Evolutionary conservation across 2,329 filamentous ascomycete genomes (phyloP).

Genomic region (Neonectria faginata): DNA sequence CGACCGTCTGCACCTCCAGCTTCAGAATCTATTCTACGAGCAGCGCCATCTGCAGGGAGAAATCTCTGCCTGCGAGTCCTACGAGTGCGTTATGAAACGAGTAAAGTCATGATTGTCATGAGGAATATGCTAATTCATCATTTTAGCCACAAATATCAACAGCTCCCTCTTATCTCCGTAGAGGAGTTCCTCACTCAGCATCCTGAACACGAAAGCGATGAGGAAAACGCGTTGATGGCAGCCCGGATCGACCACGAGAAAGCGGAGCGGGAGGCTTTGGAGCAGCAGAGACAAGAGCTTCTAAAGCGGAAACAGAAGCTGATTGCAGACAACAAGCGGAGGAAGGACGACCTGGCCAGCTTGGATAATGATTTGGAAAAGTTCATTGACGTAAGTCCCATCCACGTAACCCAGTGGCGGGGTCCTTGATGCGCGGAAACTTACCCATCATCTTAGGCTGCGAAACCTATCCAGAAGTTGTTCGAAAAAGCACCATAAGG

Average conservation of each 20-base stretch:
- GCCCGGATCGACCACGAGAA: conserved; percentile 93
- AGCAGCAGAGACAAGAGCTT: conserved; percentile 83
- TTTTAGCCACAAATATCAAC: conserved; percentile 85
- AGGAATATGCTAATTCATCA: conserved; percentile 24
- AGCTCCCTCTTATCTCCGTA: conserved; percentile 84
- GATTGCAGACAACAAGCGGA: conserved; percentile 83
- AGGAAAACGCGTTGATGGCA: conserved; percentile 86
- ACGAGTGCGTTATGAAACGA: conserved; percentile 74
- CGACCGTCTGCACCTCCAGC: conserved; percentile 88
- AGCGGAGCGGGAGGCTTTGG: conserved; percentile 83
- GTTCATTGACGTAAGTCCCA: conserved; percentile 81
- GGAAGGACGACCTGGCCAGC: conserved; percentile 92
- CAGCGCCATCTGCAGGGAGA: conserved; percentile 91
- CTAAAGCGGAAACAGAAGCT: conserved; percentile 74
- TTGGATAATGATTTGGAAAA: conserved; percentile 93
- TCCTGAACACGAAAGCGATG: conserved; percentile 77
- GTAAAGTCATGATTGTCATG: not conserved
- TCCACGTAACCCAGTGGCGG: not conserved
- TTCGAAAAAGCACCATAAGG: conserved; percentile 78
- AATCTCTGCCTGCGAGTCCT: conserved; percentile 89
- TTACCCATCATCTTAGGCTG: conserved; percentile 66
- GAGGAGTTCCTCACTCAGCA: conserved; percentile 83
- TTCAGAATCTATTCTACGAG: conserved; percentile 97
- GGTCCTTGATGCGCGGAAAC: conserved; percentile 8
- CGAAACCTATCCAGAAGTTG: conserved; percentile 87